Percentiles rank a stretch among this genome's conserved stretches.
phyloP scores from a whole-genome alignment of 2,329 filamentous ascomycete genomes.

The Penicillium sp. region DNA sequence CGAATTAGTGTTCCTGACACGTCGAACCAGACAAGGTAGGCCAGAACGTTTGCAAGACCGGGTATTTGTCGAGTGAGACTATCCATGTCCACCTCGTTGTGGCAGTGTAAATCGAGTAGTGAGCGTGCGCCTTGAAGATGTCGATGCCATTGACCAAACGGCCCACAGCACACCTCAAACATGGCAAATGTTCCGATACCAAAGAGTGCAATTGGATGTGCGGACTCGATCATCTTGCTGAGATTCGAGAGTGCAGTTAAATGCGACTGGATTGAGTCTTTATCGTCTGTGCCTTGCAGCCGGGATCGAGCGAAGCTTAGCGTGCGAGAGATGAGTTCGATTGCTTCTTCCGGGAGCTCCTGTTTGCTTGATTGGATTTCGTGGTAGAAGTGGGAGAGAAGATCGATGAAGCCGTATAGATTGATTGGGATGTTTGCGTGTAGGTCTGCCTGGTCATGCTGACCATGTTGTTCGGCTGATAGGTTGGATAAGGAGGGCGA shows the following conservation, averaged over 20 bases:
- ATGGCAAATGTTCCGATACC: conserved; percentile 52
- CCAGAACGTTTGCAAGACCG: conserved; percentile 44
- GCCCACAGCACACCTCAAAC: conserved; percentile 49
- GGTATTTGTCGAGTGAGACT: conserved; percentile 37
- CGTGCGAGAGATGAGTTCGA: conserved; percentile 30
- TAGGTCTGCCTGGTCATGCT: neutral
- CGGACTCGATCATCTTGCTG: conserved; percentile 44
- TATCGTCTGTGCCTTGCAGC: conserved; percentile 23
- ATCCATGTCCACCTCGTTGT: conserved; percentile 38
- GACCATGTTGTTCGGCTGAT: neutral
- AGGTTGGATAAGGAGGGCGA: neutral
- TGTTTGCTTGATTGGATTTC: conserved; percentile 26
- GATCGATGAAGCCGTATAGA: conserved; percentile 32
- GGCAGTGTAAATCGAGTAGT: conserved; percentile 48
- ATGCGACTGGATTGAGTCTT: conserved; percentile 30
- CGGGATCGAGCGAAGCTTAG: conserved; percentile 29
- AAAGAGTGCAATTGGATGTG: conserved; percentile 48
- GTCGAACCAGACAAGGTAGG: conserved; percentile 50
- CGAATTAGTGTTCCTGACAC: conserved; percentile 37
- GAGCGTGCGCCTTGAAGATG: conserved; percentile 48
- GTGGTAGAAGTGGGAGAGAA: conserved; percentile 29
- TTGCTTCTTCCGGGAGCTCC: conserved; percentile 26
- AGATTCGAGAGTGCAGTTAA: conserved; percentile 44
- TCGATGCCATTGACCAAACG: conserved; percentile 45
- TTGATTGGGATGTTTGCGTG: conserved; percentile 21